Conservation (phyloP, 768 basidiomycete genomes). For the Kwoniella sp. region DNA sequence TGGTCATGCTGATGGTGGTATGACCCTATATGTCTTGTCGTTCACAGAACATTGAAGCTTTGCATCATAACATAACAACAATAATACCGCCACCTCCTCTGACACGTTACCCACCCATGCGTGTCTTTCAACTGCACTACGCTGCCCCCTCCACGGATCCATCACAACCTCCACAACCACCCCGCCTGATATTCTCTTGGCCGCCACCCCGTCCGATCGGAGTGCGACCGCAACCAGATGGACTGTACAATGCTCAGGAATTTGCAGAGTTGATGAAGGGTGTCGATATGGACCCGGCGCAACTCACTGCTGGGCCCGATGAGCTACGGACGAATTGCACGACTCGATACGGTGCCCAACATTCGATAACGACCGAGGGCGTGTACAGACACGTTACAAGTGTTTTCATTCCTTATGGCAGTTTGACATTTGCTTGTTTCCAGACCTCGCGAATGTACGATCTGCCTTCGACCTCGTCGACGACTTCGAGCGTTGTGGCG, state of each 20-base stretch:
- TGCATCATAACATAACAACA: conserved; percentile 43
- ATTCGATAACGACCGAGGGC: conserved; percentile 52
- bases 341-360: conserved; percentile 50
- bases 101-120: conserved; percentile 41
- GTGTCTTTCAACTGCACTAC: conserved; percentile 53
- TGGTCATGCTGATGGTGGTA: too few relatives aligned
- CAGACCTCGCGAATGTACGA: conserved; percentile 46
- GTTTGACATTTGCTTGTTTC: conserved; percentile 51
- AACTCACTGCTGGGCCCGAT: conserved; percentile 34
- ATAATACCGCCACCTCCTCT: conserved; percentile 25
- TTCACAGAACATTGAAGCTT: conserved; percentile 49
- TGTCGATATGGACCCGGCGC: conserved; percentile 49
- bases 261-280: conserved; percentile 50
- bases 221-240: conserved; percentile 35
- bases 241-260: conserved; percentile 52
- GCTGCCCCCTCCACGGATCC: conserved; percentile 22
- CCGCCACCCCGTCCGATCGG: conserved; percentile 48
- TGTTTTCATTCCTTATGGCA: conserved; percentile 56
- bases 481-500: neutral
- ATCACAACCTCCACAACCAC: conserved; percentile 24
- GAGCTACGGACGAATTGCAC: conserved; percentile 55
- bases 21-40: neutral
- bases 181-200: conserved; percentile 51
- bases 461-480: conserved; percentile 5
- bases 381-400: conserved; percentile 49